Base-by-base conservation (phyloP, 768 basidiomycete genomes). In the Tylopilus plumbeoviolaceoides region DNA sequence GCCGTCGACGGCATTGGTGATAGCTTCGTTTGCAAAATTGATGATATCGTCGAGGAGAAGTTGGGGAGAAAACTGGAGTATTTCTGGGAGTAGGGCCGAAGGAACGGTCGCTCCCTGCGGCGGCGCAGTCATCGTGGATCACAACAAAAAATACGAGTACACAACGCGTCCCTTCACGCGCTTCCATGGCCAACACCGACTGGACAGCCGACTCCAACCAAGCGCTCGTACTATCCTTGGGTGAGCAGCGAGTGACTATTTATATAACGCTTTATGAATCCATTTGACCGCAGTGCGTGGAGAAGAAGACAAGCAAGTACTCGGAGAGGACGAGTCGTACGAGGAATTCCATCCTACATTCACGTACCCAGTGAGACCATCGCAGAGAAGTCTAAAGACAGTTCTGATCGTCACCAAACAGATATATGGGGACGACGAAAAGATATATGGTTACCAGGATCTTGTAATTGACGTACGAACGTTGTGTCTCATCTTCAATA, bases 361-460 rank as follows among this genome's bases (percentile, higher is more conserved):
- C 73, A 98, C 95, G 0, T 99, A 99, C 72, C 94, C 95, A 6
- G 91, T 91, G 61, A 84, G 64, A 38, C n/a, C 36, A 42, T n/a
- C 12, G 23, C 41, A 25, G 1, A n/a, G 21, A 31, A 36, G 44
- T 20, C 30, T 17, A 21, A n/a, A 40, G 47, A 9, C 33, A n/a
- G 36, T 41, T 23, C 46, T 60, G 25, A 66, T 14, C 18, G 11
- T 12, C 27, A 30, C 44, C 17, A 7, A 47, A 48, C 40, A 92
- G 90, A 94, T 99, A 63, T 98, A 85, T 65, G 95, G 95, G 48
- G 92, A 98, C 62, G 89, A 95, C 48, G 94, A 99, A 73, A 94
- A 86, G 73, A 87, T 98, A 51, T 98, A 95, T 67, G 95, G 95
- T 2, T 98, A 97, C 72, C 79, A 83, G 56, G 86, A 86, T 63